phyloP scores from a whole-genome alignment of 2,329 filamentous ascomycete genomes.

The Zymoseptoria crescenta region DNA sequence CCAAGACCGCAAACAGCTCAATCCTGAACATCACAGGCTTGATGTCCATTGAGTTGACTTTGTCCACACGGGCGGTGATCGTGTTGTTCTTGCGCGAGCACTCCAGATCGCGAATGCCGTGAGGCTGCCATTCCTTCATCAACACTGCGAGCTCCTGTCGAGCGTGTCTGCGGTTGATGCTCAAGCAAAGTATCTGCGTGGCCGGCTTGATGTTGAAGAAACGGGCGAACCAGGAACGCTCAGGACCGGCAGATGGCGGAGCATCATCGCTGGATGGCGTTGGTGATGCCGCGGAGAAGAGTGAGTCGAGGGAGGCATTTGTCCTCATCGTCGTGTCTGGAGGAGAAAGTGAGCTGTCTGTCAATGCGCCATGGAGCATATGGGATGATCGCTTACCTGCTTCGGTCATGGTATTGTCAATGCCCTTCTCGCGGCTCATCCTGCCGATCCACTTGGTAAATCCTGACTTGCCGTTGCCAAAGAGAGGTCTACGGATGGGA shows the following conservation, averaged over 20 bases:
- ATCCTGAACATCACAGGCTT: slow-evolving; percentile 83
- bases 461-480: slow-evolving; percentile 35
- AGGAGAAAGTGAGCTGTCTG: slow-evolving; percentile 2
- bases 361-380: neutral
- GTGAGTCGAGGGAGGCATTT: slow-evolving; percentile 23
- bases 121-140: slow-evolving; percentile 66
- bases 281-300: slow-evolving; percentile 29
- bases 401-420: slow-evolving; percentile 13
- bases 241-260: slow-evolving; percentile 31
- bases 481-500: slow-evolving; percentile 34
- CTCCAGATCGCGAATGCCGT: slow-evolving; percentile 70
- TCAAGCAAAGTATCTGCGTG: slow-evolving; percentile 66
- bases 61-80: slow-evolving; percentile 69
- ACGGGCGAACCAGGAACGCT: slow-evolving; percentile 77
- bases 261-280: slow-evolving; percentile 44
- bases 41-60: slow-evolving; percentile 70
- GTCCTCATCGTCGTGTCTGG: slow-evolving; percentile 20
- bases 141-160: slow-evolving; percentile 69
- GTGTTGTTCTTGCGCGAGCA: slow-evolving; percentile 73
- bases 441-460: slow-evolving; percentile 48
- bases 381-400: slow-evolving; percentile 9
- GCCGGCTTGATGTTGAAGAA: slow-evolving; percentile 86
- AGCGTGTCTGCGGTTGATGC: slow-evolving; percentile 61
- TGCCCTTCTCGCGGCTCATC: slow-evolving; percentile 33
- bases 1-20: slow-evolving; percentile 81